These are phyloP conservation scores for Gnomoniopsis sp. DNA, from an alignment of 2,329 filamentous ascomycete genomes.

Conservation along the genomic window DNA sequence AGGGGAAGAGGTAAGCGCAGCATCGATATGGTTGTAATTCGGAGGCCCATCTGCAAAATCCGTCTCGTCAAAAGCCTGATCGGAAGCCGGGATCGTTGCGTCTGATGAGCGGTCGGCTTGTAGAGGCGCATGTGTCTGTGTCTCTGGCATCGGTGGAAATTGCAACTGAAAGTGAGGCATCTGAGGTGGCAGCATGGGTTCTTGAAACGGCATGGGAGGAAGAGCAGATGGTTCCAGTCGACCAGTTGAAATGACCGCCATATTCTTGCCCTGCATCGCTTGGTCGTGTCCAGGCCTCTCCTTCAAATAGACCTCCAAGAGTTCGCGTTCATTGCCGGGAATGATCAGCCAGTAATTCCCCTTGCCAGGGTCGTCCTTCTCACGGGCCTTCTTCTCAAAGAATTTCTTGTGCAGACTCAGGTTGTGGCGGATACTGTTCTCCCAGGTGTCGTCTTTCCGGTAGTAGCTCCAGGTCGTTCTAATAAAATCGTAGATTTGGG, in stretches of 20 bases:
- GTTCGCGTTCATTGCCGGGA: conserved; percentile 71
- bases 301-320: conserved; percentile 68
- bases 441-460: conserved; percentile 81
- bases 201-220: conserved; percentile 24
- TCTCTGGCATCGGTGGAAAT: conserved; percentile 42
- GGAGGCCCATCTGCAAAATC: conserved; percentile 3
- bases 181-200: conserved; percentile 20
- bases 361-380: conserved; percentile 96
- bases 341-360: conserved; percentile 97
- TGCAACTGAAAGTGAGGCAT: conserved; percentile 14
- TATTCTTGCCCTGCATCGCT: conserved; percentile 43
- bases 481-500: conserved; percentile 99
- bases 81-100: conserved; percentile 71
- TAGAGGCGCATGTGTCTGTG: conserved; percentile 32
- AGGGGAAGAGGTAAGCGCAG: conserved; percentile 43
- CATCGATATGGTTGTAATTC: conserved; percentile 3
- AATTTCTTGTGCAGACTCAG: conserved; percentile 96
- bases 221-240: conserved; percentile 48
- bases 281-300: conserved; percentile 56
- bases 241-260: conserved; percentile 52
- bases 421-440: conserved; percentile 98
- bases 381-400: conserved; percentile 81
- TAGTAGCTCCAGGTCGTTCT: conserved; percentile 93
- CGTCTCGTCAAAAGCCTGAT: conserved; percentile 45
- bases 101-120: conserved; percentile 67